phyloP scores from a whole-genome alignment of 1,139 yeast species.

The Debaryomycetaceae sp. region DNA sequence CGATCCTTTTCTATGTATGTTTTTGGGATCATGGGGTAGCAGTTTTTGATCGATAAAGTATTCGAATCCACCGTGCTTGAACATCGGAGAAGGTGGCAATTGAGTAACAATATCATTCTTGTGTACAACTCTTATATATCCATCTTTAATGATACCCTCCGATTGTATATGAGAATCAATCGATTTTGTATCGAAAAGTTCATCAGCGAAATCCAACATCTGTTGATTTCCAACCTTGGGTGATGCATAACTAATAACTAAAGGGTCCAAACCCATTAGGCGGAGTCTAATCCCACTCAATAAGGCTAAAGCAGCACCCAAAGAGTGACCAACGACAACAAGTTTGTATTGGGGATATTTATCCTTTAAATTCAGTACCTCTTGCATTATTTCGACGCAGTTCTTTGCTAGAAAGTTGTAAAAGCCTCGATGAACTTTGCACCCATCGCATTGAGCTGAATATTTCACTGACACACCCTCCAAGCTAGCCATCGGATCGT shows the following conservation, averaged over 20 bases:
- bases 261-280: constrained; percentile 47
- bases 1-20: constrained; percentile 24
- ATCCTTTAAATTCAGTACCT: constrained; percentile 26
- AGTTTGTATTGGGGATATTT: constrained; percentile 46
- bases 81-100: constrained; percentile 50
- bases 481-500: constrained; percentile 27
- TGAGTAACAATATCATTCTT: constrained; percentile 54
- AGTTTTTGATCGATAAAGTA: constrained; percentile 41
- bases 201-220: constrained; percentile 51
- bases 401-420: constrained; percentile 39
- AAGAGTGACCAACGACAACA: constrained; percentile 63
- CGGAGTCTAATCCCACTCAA: constrained; percentile 59
- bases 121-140: constrained; percentile 53
- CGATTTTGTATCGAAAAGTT: constrained; percentile 35
- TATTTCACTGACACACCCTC: constrained; percentile 6
- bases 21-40: constrained; percentile 43
- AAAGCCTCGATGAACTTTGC: constrained; percentile 63
- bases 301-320: constrained; percentile 68
- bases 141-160: constrained; percentile 18
- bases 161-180: constrained; percentile 12
- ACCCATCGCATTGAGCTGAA: constrained; percentile 37
- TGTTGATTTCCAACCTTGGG: constrained; percentile 58
- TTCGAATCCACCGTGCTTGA: constrained; percentile 48
- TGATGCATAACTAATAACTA: constrained; percentile 56
- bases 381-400: constrained; percentile 30